Base-by-base conservation (phyloP, 2,329 filamentous ascomycete genomes). In the Ophiobolus disseminans region DNA sequence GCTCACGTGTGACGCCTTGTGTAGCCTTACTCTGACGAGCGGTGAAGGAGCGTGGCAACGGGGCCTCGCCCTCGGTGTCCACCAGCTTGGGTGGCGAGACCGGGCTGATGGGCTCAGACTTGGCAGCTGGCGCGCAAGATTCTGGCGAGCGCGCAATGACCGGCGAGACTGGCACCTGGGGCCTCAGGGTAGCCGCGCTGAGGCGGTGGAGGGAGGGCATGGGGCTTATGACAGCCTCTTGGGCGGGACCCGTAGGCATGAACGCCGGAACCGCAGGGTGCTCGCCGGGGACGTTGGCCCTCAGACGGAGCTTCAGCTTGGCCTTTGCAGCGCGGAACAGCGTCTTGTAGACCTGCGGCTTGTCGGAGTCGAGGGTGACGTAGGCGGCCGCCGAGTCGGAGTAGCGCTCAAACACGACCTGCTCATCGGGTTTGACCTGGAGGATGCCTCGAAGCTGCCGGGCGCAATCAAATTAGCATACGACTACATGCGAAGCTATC, bases 321-420 rank as follows among this genome's bases (percentile, higher is more conserved):
- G 94, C 94, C 80, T 97, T 99, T 57, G 94, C 94, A 60, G 94
- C 94, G 66, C 94, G 88, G 73, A 94, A 93, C 32, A 99, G 87
- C 72, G 97, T 94, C 80, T 97, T 97, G 82, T 96, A 99, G 66
- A 96, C 90, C 36, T 89, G 81, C 7, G 83, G 76, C 68, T 96
- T 95, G 70, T 81, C 80, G 54, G 85, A 80, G 72, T 96, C 88
- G 51, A 99, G 86, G 35, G 83, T 80, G 58, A 97, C 84, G 75
- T 89, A 97, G 57, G 86, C 80, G 36, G 82, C 88, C 58, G 91
- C 90, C 58, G 91, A 97, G 76, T 99, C 94, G 58, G 94, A 97
- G 78, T 91, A 99, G 62, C 94, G 90, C 79, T 97, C 92, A 66
- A 97, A 87, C 65, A 86, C 75, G 69, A 87, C 82, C 41, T 83